Evolutionary conservation across 805 yeast species (phyloP).

Genomic region (Torulaspora franciscae): DNA sequence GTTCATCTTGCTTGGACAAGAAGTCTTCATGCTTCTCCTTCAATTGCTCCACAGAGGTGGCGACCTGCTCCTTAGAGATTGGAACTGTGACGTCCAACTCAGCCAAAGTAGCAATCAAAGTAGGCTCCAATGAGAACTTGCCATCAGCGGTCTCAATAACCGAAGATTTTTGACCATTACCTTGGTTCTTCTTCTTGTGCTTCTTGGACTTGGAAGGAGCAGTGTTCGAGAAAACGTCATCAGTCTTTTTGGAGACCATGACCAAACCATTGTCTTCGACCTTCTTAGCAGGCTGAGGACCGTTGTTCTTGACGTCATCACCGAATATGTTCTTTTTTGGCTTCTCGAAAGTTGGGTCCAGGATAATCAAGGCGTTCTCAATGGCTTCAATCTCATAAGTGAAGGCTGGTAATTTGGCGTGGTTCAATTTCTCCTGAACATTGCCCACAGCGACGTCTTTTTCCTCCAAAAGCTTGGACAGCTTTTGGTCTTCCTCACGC

Average conservation of each 20-base stretch:
- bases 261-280: conserved; percentile 62
- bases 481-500: conserved; percentile 50
- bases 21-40: conserved; percentile 67
- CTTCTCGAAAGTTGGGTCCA: conserved; percentile 74
- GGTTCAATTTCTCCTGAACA: conserved; percentile 66
- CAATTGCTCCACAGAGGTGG: conserved; percentile 58
- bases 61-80: conserved; percentile 63
- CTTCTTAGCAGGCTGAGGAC: conserved; percentile 50
- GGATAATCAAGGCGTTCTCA: conserved; percentile 62
- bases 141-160: conserved; percentile 23
- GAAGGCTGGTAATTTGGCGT: conserved; percentile 79
- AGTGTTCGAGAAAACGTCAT: conserved; percentile 43
- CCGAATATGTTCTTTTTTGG: conserved; percentile 39
- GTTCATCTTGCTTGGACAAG: conserved; percentile 69
- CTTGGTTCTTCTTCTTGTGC: conserved; percentile 45
- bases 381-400: conserved; percentile 70
- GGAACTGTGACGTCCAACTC: conserved; percentile 78
- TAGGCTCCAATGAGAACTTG: conserved; percentile 73
- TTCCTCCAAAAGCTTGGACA: conserved; percentile 44
- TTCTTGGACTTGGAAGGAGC: conserved; percentile 50
- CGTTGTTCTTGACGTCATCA: conserved; percentile 29
- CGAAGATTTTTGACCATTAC: conserved; percentile 15
- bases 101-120: conserved; percentile 67
- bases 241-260: conserved; percentile 44
- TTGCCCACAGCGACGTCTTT: conserved; percentile 51